Evolutionary conservation across 768 basidiomycete genomes (phyloP), one percentile per base, ranked within the genome.

Genomic region (Multifurca ochricompacta): DNA sequence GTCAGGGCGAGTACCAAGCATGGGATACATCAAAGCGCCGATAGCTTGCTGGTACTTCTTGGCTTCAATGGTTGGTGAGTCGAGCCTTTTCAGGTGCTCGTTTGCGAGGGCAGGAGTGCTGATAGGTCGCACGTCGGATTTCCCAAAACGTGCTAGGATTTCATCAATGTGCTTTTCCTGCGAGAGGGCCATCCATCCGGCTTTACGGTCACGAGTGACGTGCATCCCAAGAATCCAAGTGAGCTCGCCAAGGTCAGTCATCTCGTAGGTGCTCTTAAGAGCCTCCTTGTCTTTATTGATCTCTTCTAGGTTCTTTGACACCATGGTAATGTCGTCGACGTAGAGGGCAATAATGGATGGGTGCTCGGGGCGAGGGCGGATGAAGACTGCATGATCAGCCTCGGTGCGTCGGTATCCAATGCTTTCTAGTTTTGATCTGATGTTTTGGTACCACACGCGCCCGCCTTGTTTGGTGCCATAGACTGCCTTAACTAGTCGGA

Each of bases 1-100:
- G 37, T 77, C 70, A 0, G 73, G 71, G 0, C 65, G 60, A 1
- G 71, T 71, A 6, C 62, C 23, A 23, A 16, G 14, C 39, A 41
- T 41, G 0, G 30, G 13, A 3, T 48, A 48, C n/a, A n/a, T n/a
- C n/a, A n/a, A n/a, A n/a, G n/a, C n/a, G n/a, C n/a, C n/a, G n/a
- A n/a, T n/a, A n/a, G n/a, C n/a, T n/a, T n/a, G n/a, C n/a, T n/a
- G n/a, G n/a, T n/a, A n/a, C n/a, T n/a, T n/a, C n/a, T n/a, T n/a
- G n/a, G n/a, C n/a, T n/a, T n/a, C n/a, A n/a, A n/a, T n/a, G n/a
- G n/a, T n/a, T n/a, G n/a, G n/a, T n/a, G n/a, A n/a, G n/a, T n/a
- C n/a, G n/a, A n/a, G n/a, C n/a, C n/a, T n/a, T n/a, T n/a, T n/a
- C n/a, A n/a, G n/a, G n/a, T n/a, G n/a, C n/a, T n/a, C n/a, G n/a